Conservation (phyloP, 805 yeast species). For the Starmerella sp. region DNA sequence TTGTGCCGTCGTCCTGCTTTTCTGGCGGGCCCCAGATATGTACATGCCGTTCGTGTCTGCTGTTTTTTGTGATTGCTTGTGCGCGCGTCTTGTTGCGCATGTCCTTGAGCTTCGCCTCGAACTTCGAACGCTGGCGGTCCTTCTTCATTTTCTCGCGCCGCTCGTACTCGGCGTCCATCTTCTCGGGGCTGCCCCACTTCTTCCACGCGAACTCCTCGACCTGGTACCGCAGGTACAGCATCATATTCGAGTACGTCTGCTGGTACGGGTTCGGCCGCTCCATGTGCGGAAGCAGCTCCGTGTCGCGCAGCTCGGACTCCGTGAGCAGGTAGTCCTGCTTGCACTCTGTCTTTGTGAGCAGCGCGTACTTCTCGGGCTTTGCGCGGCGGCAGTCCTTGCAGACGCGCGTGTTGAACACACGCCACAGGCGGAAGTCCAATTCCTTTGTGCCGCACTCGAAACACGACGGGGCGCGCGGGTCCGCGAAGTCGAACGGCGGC, state of each 20-base stretch:
- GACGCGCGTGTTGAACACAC: slow-evolving; percentile 59
- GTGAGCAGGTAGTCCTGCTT: slow-evolving; percentile 84
- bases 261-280: slow-evolving; percentile 94
- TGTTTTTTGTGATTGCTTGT: slow-evolving; percentile 62
- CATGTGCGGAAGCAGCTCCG: slow-evolving; percentile 52
- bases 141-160: slow-evolving; percentile 63
- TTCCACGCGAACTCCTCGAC: slow-evolving; percentile 88
- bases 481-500: slow-evolving; percentile 35
- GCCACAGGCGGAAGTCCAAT: slow-evolving; percentile 57
- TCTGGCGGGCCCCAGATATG: slow-evolving; percentile 55
- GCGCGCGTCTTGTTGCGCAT: slow-evolving; percentile 91
- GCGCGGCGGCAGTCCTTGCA: slow-evolving; percentile 67
- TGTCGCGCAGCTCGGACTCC: slow-evolving; percentile 80
- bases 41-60: slow-evolving; percentile 46
- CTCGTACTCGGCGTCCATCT: slow-evolving; percentile 86
- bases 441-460: slow-evolving; percentile 73
- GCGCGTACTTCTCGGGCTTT: slow-evolving; percentile 76
- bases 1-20: slow-evolving; percentile 17
- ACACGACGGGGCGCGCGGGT: slow-evolving; percentile 68
- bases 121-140: slow-evolving; percentile 64
- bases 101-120: slow-evolving; percentile 63
- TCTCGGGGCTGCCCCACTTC: slow-evolving; percentile 90
- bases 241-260: slow-evolving; percentile 81
- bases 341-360: slow-evolving; percentile 91
- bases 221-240: slow-evolving; percentile 75